Percentiles rank a stretch among this genome's conserved stretches.
Evolutionary conservation across 495 filamentous ascomycete species (phyloP).

Genomic region (Oidiodendron maius): DNA sequence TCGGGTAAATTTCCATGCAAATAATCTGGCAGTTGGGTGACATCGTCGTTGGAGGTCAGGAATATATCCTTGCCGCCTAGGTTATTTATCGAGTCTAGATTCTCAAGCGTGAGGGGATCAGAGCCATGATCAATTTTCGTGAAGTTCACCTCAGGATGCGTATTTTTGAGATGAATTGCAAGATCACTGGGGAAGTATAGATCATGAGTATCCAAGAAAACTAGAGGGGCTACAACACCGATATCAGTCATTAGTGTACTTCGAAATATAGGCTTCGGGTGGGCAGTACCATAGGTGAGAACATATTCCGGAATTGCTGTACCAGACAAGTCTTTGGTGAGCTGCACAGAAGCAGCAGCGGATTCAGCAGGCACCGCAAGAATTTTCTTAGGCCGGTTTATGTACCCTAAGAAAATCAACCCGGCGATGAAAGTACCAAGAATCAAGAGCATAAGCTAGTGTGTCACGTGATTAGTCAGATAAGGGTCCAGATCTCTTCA

Average conservation of each 20-base stretch:
- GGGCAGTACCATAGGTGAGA: slow-evolving; percentile 5
- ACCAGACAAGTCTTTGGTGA: not conserved
- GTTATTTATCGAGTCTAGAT: slow-evolving; percentile 52
- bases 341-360: not conserved
- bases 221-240: slow-evolving; percentile 58
- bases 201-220: slow-evolving; percentile 83
- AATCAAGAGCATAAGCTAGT: slow-evolving; percentile 6
- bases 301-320: slow-evolving; percentile 8
- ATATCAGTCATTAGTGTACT: not conserved
- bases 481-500: not conserved
- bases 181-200: slow-evolving; percentile 90
- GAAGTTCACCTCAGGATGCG: slow-evolving; percentile 65
- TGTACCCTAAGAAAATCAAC: not conserved
- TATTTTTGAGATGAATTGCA: slow-evolving; percentile 75
- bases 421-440: not conserved
- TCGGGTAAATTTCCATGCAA: slow-evolving; percentile 11
- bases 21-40: slow-evolving; percentile 3
- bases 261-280: not conserved
- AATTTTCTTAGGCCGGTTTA: not conserved
- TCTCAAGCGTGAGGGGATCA: slow-evolving; percentile 53
- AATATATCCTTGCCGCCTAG: slow-evolving; percentile 35
- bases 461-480: slow-evolving; percentile 7
- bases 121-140: slow-evolving; percentile 50
- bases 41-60: slow-evolving; percentile 19
- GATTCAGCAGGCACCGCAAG: slow-evolving; percentile 1